These are phyloP conservation scores for Cyanodermella asteris DNA, from an alignment of 2,329 filamentous ascomycete genomes.

Conservation along the genomic window DNA sequence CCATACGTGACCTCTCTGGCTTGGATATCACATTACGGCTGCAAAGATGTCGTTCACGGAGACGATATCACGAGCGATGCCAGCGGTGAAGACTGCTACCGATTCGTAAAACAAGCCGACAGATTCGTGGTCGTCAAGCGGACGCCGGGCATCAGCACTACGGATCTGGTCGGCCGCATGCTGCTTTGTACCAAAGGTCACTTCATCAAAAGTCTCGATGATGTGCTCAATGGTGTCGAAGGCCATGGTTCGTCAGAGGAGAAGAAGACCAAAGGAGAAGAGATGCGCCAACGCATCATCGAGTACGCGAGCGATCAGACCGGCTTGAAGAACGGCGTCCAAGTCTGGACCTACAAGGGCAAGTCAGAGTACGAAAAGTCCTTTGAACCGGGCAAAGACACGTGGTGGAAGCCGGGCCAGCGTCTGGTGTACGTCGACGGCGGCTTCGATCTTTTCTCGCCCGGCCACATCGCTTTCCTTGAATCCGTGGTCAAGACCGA, in stretches of 20 bases:
- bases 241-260: conserved; percentile 49
- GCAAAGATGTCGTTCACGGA: conserved; percentile 85
- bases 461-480: conserved; percentile 90
- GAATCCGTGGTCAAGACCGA: conserved; percentile 54
- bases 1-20: conserved; percentile 86
- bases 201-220: conserved; percentile 65
- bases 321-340: conserved; percentile 53
- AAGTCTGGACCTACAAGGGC: conserved; percentile 67
- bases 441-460: conserved; percentile 90
- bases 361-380: conserved; percentile 25
- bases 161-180: conserved; percentile 95
- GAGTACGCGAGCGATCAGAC: conserved; percentile 78
- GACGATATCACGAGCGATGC: conserved; percentile 95
- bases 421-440: conserved; percentile 86
- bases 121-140: conserved; percentile 94
- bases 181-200: conserved; percentile 84
- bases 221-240: conserved; percentile 45
- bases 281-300: conserved; percentile 55
- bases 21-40: conserved; percentile 91
- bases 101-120: conserved; percentile 83
- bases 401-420: conserved; percentile 53
- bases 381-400: conserved; percentile 37
- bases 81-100: conserved; percentile 86
- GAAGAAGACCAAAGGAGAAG: conserved; percentile 36
- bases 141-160: conserved; percentile 90